Evolutionary conservation across 345 rosid genomes (phyloP), one percentile per base, ranked within the genome.

Genomic region (Laguncularia racemosa): DNA sequence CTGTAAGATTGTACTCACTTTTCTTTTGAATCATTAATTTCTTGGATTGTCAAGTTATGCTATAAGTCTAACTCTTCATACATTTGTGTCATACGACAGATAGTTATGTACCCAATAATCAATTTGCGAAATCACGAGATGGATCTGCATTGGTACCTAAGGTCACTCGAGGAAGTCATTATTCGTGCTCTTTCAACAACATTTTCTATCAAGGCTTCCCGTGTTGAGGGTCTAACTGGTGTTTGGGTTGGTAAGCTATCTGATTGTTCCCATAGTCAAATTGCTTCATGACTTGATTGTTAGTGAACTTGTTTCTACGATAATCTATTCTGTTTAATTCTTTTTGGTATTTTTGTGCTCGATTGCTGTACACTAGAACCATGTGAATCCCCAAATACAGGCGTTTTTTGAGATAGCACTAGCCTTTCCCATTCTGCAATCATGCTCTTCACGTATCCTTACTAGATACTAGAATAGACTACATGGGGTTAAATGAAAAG

Each of bases 141-240:
- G 91, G 95, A 83, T 78, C 91, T 92, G 64, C 87, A 92, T 76
- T 92, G 97, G 97, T 89, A 86, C 79, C 85, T 81, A 59, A 81
- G 98, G 77, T 78, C 79, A 57, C 95, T 86, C 59, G 95, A 91
- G 73, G 95, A 92, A 74, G 81, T 89, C 16, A 73, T 81, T 54
- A 80, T 89, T 62, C 85, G 93, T 65, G 84, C 81, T 63, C 89
- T 86, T 57, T 74, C 78, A 49, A 76, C 82, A 1, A 61, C 82
- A 28, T 92, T 92, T 63, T 78, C 82, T 3, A 77, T 92, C 63
- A 69, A 70, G 67, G 93, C 93, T 69, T 86, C 95, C 11, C 81
- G 88, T 52, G 16, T 77, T 46, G 82, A 81, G 52, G 93, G 93
- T 62, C 69, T 92, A 51, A 89, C 95, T 43, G 98, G 98, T 16